Evolutionary conservation across 176 grass and related monocot species (phyloP), one percentile per base, ranked within the genome.

Genomic region (Puya raimondii): DNA sequence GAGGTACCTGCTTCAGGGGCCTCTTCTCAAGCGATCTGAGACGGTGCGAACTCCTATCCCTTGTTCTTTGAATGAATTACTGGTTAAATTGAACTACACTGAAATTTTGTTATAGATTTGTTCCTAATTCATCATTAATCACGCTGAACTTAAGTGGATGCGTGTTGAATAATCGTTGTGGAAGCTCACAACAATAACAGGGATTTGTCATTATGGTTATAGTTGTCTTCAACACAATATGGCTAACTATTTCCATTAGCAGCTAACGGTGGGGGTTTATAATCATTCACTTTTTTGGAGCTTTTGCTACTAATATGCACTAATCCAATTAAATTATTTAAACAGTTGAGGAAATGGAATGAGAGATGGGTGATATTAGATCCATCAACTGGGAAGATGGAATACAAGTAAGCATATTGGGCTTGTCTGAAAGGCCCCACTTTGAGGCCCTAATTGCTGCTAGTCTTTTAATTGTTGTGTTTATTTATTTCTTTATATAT

Each of bases 21-120:
- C 85, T 66, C 76, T 99, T 84, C 72, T 93, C 18, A 99, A 99
- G 87, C 90, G 94, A 91, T 99, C 94, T 72, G 94, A 99, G 78
- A 99, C 94, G 80, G 93, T 97, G 81, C 29, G 71, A 14, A 29
- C 51, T 80, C 18, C 13, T 50, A 54, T 70, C 48, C 11, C 18
- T 64, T 52, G 25, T 52, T 79, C 20, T 73, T 47, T 21, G 14
- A 18, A 58, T 4, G 57, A 77, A 83, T 82, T 26, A 26, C 25
- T 26, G 25, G 1, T 26, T 26, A 26, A 26, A 26, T 26, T 26
- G 25, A 26, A 26, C 25, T 26, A 26, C 25, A 26, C 33, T 42
- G 33, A 42, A 42, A 42, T 42, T 42, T 42, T 6, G 33, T 42
- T 7, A 42, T 42, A 42, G 5, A 42, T 42, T 42, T 42, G 33